Evolutionary conservation across 192 early-diverging fungal genomes (phyloP).

Genomic region (Podila epicladia): DNA sequence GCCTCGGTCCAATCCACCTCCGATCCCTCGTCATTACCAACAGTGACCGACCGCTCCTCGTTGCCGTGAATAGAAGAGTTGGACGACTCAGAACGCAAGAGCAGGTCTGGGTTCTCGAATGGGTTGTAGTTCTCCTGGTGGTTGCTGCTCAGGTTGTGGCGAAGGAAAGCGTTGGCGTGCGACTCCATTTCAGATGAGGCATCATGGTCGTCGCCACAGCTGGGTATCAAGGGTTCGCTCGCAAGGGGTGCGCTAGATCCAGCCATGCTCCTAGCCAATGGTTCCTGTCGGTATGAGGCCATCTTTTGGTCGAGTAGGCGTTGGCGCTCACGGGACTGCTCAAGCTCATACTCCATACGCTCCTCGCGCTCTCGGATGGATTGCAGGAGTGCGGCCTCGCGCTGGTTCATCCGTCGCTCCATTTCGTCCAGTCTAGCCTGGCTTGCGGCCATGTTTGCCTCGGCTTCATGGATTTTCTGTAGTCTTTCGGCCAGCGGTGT

Average conservation of each 20-base stretch:
- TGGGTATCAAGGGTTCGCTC: conserved; percentile 20
- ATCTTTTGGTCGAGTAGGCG: conserved; percentile 10
- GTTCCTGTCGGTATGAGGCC: neutral
- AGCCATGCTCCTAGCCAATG: conserved; percentile 4
- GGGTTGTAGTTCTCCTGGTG: conserved; percentile 38
- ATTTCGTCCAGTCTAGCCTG: conserved; percentile 24
- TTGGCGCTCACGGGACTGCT: conserved; percentile 13
- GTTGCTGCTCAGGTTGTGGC: conserved; percentile 37
- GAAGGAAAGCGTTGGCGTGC: conserved; percentile 32
- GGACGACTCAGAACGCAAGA: conserved; percentile 10
- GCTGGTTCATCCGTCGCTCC: conserved; percentile 27
- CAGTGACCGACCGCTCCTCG: conserved; percentile 29
- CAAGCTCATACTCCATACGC: conserved; percentile 19
- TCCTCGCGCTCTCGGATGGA: conserved; percentile 16
- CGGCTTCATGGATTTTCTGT: conserved; percentile 18
- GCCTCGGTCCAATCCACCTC: conserved; percentile 47
- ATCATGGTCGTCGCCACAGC: neutral
- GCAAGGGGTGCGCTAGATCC: conserved; percentile 25
- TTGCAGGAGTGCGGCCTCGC: conserved; percentile 17
- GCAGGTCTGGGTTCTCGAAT: conserved; percentile 24
- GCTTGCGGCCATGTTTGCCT: conserved; percentile 17
- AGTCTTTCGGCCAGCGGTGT: conserved; percentile 11
- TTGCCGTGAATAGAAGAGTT: conserved; percentile 12
- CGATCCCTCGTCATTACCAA: conserved; percentile 23
- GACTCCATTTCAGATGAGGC: neutral